These are phyloP conservation scores for Fraxinus albicans DNA, from an alignment of 305 asterid species.

Conservation along the genomic window DNA sequence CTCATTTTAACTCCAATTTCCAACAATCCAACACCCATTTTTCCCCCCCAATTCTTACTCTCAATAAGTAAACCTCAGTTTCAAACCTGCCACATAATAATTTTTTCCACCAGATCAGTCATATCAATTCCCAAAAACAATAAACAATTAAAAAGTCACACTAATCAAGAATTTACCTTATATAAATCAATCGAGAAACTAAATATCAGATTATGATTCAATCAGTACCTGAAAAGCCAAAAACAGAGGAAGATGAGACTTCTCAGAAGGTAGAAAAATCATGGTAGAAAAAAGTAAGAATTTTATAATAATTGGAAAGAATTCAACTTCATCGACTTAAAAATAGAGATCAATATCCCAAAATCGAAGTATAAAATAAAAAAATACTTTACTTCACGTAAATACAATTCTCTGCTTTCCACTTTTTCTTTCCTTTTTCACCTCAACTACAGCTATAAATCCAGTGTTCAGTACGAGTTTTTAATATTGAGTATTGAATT, in stretches of 20 bases:
- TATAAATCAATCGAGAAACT: constrained; percentile 4
- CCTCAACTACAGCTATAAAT: neutral
- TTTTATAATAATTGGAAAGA: neutral
- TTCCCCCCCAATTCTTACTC: constrained; percentile 11
- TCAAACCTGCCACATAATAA: constrained; percentile 31
- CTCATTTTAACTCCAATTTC: constrained; percentile 40
- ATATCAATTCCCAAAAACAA: constrained; percentile 18
- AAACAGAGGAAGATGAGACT: constrained; percentile 8
- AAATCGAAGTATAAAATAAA: neutral
- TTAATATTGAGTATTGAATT: neutral
- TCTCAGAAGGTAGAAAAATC: neutral
- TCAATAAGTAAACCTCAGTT: neutral
- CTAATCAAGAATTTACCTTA: constrained; percentile 24
- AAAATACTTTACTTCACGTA: constrained; percentile 2
- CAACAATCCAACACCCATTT: constrained; percentile 35
- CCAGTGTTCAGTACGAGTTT: neutral
- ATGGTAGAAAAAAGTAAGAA: neutral
- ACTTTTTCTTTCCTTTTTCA: neutral
- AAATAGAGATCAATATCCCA: constrained; percentile 12
- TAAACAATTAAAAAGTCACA: neutral
- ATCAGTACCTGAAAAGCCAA: constrained; percentile 20
- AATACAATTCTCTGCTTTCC: constrained; percentile 14
- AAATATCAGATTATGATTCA: constrained; percentile 12
- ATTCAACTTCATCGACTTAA: constrained; percentile 16
- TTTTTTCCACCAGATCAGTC: constrained; percentile 15